Evolutionary conservation across 2,329 filamentous ascomycete genomes (phyloP).

Genomic region (Dothideomycetes sp.): DNA sequence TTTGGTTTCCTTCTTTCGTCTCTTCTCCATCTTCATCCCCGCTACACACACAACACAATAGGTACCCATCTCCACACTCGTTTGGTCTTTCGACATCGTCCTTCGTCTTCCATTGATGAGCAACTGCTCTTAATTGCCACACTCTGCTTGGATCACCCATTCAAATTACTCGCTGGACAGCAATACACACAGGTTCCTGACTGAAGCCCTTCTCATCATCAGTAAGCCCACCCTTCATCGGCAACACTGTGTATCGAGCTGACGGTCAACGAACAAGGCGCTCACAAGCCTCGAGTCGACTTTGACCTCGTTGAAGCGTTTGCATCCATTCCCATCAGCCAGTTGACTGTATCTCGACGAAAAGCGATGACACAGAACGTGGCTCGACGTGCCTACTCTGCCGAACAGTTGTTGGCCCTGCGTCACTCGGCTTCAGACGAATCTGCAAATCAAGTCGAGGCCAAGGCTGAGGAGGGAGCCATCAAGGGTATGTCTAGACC

Average conservation of each 20-base stretch:
- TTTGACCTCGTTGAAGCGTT: background rate
- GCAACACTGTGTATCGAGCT: conserved; percentile 8
- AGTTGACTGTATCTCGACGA: conserved; percentile 7
- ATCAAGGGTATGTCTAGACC: conserved; percentile 26
- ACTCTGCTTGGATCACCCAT: conserved; percentile 3
- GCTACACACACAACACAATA: too few species aligned
- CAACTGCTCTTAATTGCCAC: background rate
- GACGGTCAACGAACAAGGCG: background rate
- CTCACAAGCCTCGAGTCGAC: conserved; percentile 1
- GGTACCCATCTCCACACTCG: conserved; percentile 4
- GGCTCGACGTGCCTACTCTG: conserved; percentile 29
- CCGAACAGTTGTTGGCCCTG: conserved; percentile 28
- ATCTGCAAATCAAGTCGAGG: conserved; percentile 27
- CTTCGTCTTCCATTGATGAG: background rate
- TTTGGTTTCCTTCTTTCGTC: background rate
- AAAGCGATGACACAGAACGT: conserved; percentile 17
- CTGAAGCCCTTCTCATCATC: conserved; percentile 1
- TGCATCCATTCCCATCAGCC: background rate
- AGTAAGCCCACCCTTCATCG: background rate
- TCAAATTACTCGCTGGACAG: conserved; percentile 2
- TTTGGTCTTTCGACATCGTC: conserved; percentile 5
- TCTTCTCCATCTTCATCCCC: background rate
- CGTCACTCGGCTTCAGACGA: conserved; percentile 26
- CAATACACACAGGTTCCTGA: conserved; percentile 3
- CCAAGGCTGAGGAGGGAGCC: conserved; percentile 28